A percentile compares a stretch with the other conserved stretches of the same genome.
Conservation (phyloP, 495 filamentous ascomycete genomes). For the Talaromyces stipitatus region DNA sequence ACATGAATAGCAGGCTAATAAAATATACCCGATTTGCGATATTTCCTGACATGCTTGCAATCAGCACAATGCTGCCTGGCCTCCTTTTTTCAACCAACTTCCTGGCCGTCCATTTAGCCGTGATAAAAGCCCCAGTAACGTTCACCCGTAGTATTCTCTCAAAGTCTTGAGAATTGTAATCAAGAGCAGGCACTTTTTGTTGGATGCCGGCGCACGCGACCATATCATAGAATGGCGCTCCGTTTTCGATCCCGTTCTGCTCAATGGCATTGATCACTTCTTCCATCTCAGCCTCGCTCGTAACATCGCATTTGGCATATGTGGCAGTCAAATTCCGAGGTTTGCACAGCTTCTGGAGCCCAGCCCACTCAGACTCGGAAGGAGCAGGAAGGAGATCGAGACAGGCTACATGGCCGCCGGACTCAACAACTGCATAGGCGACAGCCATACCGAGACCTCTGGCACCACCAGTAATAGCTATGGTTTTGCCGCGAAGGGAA, state of each 20-base stretch:
- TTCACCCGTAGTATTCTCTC: constrained; percentile 64
- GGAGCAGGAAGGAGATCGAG: constrained; percentile 53
- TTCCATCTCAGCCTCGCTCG: constrained; percentile 49
- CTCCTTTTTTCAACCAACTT: constrained; percentile 51
- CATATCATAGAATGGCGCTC: constrained; percentile 49
- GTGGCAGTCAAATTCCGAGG: constrained; percentile 32
- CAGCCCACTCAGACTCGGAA: constrained; percentile 26
- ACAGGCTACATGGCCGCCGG: constrained; percentile 56
- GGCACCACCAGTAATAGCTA: constrained; percentile 63
- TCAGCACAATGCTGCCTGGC: constrained; percentile 59
- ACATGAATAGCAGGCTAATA: neutral
- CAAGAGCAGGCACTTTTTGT: constrained; percentile 50
- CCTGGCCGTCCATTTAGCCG: constrained; percentile 60
- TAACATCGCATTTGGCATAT: constrained; percentile 50
- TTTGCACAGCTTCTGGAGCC: constrained; percentile 42
- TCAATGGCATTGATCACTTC: neutral
- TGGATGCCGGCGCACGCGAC: constrained; percentile 84
- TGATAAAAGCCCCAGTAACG: constrained; percentile 64
- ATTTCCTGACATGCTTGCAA: constrained; percentile 66
- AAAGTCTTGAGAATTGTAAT: constrained; percentile 54
- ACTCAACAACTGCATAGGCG: constrained; percentile 59
- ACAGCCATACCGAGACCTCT: constrained; percentile 58
- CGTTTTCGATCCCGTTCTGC: constrained; percentile 26
- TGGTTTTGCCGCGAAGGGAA: constrained; percentile 55
- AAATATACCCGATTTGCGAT: neutral